phyloP scores from a whole-genome alignment of 176 grass and related monocot genomes.

The Avena insularis region DNA sequence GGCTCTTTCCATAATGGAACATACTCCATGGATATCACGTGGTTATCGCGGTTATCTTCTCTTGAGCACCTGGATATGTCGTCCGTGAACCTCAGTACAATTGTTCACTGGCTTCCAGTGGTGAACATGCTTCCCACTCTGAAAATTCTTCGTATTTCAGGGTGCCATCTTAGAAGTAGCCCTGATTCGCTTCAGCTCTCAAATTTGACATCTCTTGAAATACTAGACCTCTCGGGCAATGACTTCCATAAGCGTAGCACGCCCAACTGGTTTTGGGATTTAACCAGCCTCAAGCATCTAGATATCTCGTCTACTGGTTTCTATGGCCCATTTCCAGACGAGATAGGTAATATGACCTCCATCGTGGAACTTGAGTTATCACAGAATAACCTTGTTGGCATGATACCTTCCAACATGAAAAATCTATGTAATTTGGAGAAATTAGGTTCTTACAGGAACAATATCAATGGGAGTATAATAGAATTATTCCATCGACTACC shows the following conservation, averaged over 20 bases:
- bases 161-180: not conserved
- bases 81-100: not conserved
- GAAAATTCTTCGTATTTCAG: not conserved
- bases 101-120: not conserved
- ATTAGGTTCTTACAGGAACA: not conserved
- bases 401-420: not conserved
- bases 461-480: not conserved
- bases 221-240: not conserved
- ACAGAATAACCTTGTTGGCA: not conserved
- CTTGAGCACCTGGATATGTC: conserved; percentile 25
- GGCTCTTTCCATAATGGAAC: too few species aligned
- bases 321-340: not conserved
- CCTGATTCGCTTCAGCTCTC: not conserved
- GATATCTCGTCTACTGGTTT: rapidly evolving
- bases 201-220: not conserved
- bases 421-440: conserved; percentile 16
- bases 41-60: conserved; percentile 21
- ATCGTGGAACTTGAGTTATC: not conserved
- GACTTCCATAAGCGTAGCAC: not conserved
- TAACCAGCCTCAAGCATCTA: not conserved
- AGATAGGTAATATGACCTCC: conserved; percentile 16
- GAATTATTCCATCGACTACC: not conserved
- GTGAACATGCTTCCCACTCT: not conserved
- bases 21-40: not conserved
- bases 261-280: not conserved